Evolutionary conservation across 768 basidiomycete species (phyloP), one percentile per base, ranked within the genome.

Genomic region (Tricholoma flavovirens): DNA sequence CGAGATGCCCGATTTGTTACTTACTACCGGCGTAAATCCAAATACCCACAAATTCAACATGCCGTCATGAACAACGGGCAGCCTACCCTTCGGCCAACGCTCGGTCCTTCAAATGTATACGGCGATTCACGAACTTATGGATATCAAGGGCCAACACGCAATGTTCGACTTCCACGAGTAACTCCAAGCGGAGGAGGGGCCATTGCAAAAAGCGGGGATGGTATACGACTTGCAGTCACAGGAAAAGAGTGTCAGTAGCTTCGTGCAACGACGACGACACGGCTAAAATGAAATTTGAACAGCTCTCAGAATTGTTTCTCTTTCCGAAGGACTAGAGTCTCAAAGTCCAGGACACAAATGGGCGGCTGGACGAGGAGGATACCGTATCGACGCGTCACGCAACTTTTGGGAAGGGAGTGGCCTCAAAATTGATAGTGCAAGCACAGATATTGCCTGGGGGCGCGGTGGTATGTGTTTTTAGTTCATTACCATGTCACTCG

Each of bases 381-480:
- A 81, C 66, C 77, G 83, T 35, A 79, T 88, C n/a, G 89, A 90
- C 55, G 77, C 78, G 7, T 86, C 86, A 11, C 80, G 84, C 49
- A 91, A 91, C 64, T 73, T 88, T 48, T 92, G 90, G 90, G 86
- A 83, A 8, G 82, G 83, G 0, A 88, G 83, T 54, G 87, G 87
- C 0, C 71, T 92, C 54, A 91, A 90, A 70, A 82, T 87, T 17
- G 89, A 91, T 53, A 86, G 86, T 64, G 80, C 85, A 0, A 84
- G 80, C 61, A 92, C 89, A 0, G 89, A 89, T 63, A 84, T 91
- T 17, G 86, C 82, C n/a, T 92, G 90, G 90, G 85, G 84, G 22
- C 77, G 77, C 61, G 86, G 84, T 53, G 68, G 87, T 87, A 57
- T 55, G 82, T 74, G 10, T 22, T 35, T 24, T 55, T 52, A 3